A percentile compares a stretch with the other conserved stretches of the same genome.
phyloP scores from a whole-genome alignment of 2,329 filamentous ascomycete genomes.

The Thelonectria rubi region DNA sequence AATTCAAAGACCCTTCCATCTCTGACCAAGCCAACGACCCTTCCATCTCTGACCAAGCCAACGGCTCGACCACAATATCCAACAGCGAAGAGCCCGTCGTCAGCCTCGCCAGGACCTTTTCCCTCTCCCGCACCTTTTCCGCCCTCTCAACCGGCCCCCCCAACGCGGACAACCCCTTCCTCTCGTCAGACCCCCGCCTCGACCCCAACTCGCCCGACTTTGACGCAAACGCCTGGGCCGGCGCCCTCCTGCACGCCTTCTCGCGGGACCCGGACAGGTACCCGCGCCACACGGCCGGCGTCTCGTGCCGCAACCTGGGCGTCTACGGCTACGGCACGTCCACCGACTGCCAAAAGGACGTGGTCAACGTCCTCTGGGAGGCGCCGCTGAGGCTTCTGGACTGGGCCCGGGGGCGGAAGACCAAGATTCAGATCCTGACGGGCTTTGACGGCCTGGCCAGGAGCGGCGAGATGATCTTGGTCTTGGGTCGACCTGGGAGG shows the following conservation, averaged over 20 bases:
- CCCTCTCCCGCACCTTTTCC: conserved; percentile 26
- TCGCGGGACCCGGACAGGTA: conserved; percentile 29
- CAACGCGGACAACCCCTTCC: conserved; percentile 18
- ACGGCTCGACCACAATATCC: conserved; percentile 17
- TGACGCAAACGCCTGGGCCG: conserved; percentile 21
- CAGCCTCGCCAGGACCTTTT: conserved; percentile 30
- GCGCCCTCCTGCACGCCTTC: conserved; percentile 31
- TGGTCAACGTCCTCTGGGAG: conserved; percentile 25
- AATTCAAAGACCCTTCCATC: background rate
- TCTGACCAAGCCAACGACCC: background rate
- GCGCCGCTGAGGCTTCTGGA: conserved; percentile 15
- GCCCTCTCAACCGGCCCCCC: conserved; percentile 15
- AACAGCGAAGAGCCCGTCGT: conserved; percentile 21
- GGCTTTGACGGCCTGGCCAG: conserved; percentile 28
- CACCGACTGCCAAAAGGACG: conserved; percentile 28
- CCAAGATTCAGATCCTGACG: conserved; percentile 27
- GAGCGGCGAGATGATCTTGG: conserved; percentile 31
- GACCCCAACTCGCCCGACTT: conserved; percentile 28
- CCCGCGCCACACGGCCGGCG: conserved; percentile 27
- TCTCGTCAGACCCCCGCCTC: conserved; percentile 22
- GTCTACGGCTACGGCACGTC: conserved; percentile 26
- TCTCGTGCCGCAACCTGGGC: conserved; percentile 25
- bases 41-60: background rate
- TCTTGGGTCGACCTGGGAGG: conserved; percentile 34
- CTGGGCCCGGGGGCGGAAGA: conserved; percentile 11